These are phyloP conservation scores for Cyphellophora europaea DNA, from an alignment of 2,329 filamentous ascomycete genomes.

Conservation along the genomic window DNA sequence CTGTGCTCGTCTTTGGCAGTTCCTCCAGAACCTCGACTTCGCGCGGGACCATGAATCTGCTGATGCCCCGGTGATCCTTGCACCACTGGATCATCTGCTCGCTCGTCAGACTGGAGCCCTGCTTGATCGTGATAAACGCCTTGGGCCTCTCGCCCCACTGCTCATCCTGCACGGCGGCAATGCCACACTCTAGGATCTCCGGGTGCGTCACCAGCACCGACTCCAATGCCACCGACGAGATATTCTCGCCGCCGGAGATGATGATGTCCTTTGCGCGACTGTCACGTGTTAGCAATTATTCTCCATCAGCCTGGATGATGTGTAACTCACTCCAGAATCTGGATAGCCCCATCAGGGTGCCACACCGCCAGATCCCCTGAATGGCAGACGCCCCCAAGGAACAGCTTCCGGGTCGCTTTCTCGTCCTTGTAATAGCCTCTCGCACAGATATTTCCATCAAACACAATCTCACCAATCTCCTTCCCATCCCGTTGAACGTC, in stretches of 20 bases:
- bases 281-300: too few relatives aligned
- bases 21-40: conserved; percentile 73
- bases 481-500: conserved; percentile 62
- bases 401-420: conserved; percentile 77
- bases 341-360: conserved; percentile 81
- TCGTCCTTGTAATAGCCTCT: conserved; percentile 88
- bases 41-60: conserved; percentile 75
- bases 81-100: conserved; percentile 79
- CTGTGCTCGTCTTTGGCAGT: conserved; percentile 92
- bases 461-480: conserved; percentile 78
- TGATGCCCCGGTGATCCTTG: conserved; percentile 68
- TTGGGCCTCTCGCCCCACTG: conserved; percentile 97
- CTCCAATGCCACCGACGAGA: conserved; percentile 87
- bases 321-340: conserved; percentile 96
- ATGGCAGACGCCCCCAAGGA: conserved; percentile 76
- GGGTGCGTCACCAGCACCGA: conserved; percentile 82
- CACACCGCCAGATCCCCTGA: conserved; percentile 89
- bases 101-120: conserved; percentile 51
- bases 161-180: conserved; percentile 75
- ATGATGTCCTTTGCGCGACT: conserved; percentile 95
- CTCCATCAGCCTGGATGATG: too few relatives aligned
- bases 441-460: conserved; percentile 82
- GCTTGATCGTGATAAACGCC: conserved; percentile 76
- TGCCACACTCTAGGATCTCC: conserved; percentile 80
- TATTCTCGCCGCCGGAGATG: conserved; percentile 94